Percentiles rank a stretch among this genome's conserved stretches.
Conservation (phyloP, 768 basidiomycete genomes). For the Amanita inopinata region DNA sequence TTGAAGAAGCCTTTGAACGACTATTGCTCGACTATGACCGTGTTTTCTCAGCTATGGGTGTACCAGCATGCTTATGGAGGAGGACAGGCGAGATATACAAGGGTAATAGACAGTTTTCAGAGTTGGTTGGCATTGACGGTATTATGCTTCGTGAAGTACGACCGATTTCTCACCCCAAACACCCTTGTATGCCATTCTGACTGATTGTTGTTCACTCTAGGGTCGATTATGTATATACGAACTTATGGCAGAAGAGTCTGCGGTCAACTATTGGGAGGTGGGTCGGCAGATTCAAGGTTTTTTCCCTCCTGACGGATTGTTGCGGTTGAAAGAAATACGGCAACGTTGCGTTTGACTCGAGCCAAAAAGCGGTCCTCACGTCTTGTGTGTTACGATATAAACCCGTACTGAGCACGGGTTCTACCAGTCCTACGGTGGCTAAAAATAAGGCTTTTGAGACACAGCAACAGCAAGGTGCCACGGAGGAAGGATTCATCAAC, state of each 20-base stretch:
- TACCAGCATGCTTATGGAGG: constrained; percentile 94
- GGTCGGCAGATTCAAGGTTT: constrained; percentile 5
- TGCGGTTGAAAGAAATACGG: constrained; percentile 70
- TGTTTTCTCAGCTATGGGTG: constrained; percentile 91
- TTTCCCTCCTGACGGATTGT: neutral
- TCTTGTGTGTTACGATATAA: constrained; percentile 83
- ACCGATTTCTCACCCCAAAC: constrained; percentile 4
- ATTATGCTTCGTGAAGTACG: constrained; percentile 78
- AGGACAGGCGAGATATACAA: constrained; percentile 98
- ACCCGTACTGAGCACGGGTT: constrained; percentile 41
- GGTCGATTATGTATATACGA: constrained; percentile 95
- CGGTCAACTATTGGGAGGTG: constrained; percentile 97
- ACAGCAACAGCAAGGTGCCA: constrained; percentile 17
- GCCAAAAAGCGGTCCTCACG: constrained; percentile 87
- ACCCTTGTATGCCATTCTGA: too few relatives aligned
- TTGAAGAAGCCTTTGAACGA: constrained; percentile 96
- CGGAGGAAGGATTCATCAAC: constrained; percentile 70
- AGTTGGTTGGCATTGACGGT: constrained; percentile 80
- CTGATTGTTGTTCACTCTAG: constrained; percentile 21
- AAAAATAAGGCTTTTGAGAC: constrained; percentile 21
- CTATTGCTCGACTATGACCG: constrained; percentile 92
- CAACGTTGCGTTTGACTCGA: constrained; percentile 85
- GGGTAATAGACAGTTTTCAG: constrained; percentile 92
- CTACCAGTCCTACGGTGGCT: constrained; percentile 20
- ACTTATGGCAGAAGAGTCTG: constrained; percentile 94